Conservation (phyloP, 768 basidiomycete genomes). For the Tephrocybe sp. region DNA sequence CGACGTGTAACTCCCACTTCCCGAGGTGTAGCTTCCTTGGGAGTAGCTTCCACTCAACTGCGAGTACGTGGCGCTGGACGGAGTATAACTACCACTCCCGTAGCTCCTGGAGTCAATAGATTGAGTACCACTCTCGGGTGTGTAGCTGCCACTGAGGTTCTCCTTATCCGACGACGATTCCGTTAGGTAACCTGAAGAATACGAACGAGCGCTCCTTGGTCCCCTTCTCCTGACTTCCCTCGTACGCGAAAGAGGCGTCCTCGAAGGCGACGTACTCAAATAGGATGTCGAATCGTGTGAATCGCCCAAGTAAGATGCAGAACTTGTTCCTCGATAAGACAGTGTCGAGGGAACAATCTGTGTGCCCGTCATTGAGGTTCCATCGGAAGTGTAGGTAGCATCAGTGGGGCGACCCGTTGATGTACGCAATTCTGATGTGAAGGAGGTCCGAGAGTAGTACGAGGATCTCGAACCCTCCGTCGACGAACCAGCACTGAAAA, state of each 20-base stretch:
- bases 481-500: slow-evolving; percentile 38
- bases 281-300: slow-evolving; percentile 42
- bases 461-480: slow-evolving; percentile 30
- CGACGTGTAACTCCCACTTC: slow-evolving; percentile 10
- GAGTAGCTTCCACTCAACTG: slow-evolving; percentile 14
- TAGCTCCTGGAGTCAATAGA: slow-evolving; percentile 24
- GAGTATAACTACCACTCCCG: slow-evolving; percentile 26
- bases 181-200: slow-evolving; percentile 36
- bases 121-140: slow-evolving; percentile 26
- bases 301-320: slow-evolving; percentile 55
- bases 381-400: slow-evolving; percentile 29
- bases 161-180: slow-evolving; percentile 57
- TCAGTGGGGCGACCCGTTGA: slow-evolving; percentile 29
- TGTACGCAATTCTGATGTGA: slow-evolving; percentile 25
- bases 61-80: slow-evolving; percentile 8
- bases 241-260: slow-evolving; percentile 50
- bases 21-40: slow-evolving; percentile 4
- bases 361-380: slow-evolving; percentile 34
- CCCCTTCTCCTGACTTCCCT: slow-evolving; percentile 54
- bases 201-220: slow-evolving; percentile 40
- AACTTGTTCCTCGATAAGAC: slow-evolving; percentile 49
- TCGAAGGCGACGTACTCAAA: slow-evolving; percentile 48
- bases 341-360: slow-evolving; percentile 48
- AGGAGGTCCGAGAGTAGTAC: slow-evolving; percentile 33
- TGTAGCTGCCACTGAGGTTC: slow-evolving; percentile 33